These are phyloP conservation scores for Ilex aquifolium DNA, from an alignment of 257 asterid species.

Conservation along the genomic window DNA sequence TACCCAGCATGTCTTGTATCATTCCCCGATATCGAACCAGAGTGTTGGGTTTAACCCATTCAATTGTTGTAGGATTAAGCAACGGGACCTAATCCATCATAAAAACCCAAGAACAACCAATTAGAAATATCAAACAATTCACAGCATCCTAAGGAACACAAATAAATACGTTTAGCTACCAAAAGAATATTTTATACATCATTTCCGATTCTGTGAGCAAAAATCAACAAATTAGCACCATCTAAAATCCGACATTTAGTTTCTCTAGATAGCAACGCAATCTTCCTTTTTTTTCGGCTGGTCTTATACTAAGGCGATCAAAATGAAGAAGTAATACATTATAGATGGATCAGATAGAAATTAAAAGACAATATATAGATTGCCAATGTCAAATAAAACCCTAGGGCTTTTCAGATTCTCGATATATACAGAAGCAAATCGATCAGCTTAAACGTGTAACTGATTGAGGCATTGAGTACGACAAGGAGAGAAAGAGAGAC, in stretches of 20 bases:
- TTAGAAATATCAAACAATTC: constrained; percentile 4
- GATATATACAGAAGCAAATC: not conserved
- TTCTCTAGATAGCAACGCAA: not conserved
- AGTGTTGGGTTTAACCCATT: constrained; percentile 59
- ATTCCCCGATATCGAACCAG: constrained; percentile 87
- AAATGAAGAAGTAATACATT: no score
- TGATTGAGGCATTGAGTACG: not conserved
- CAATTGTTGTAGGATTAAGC: constrained; percentile 57
- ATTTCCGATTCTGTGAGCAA: not conserved
- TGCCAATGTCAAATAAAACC: no score
- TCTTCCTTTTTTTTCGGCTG: no score
- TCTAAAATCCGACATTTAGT: not conserved
- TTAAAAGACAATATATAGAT: not conserved
- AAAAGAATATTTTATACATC: not conserved
- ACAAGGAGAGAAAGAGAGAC: not conserved
- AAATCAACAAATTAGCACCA: not conserved
- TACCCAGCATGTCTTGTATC: constrained; percentile 91
- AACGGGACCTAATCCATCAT: constrained; percentile 58
- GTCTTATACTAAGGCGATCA: no score
- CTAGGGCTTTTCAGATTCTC: not conserved
- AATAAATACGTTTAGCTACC: not conserved
- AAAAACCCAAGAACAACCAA: not conserved
- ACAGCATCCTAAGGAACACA: not conserved
- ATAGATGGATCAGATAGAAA: not conserved
- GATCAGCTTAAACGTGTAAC: not conserved